phyloP scores from a whole-genome alignment of 179 eudicot species.

The Amaranthus tricolor region DNA sequence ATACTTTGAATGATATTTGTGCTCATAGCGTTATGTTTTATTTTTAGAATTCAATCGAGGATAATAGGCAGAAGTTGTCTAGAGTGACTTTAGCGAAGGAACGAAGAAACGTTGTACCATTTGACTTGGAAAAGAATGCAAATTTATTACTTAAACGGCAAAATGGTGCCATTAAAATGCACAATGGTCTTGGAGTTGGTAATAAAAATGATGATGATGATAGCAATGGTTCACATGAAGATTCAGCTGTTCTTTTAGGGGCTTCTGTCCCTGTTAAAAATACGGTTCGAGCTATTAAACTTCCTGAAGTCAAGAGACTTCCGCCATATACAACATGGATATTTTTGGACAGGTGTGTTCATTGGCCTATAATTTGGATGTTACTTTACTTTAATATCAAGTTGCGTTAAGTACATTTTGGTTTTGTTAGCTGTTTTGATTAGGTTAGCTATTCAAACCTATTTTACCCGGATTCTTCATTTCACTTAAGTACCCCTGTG shows the following conservation, averaged over 20 bases:
- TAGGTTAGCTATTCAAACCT: background rate
- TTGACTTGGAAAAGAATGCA: conserved; percentile 33
- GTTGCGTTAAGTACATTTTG: background rate
- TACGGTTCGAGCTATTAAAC: conserved; percentile 75
- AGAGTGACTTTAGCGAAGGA: conserved; percentile 55
- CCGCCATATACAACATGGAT: conserved; percentile 98
- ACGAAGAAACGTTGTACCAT: conserved; percentile 42
- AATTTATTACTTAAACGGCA: conserved; percentile 69
- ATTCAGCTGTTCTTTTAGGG: conserved; percentile 83
- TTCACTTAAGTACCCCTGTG: too few relatives aligned
- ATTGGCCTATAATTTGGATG: background rate
- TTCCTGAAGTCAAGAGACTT: conserved; percentile 71
- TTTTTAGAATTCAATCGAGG: conserved; percentile 72
- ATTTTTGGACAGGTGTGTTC: conserved; percentile 79
- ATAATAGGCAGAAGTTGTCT: conserved; percentile 60
- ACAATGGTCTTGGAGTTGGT: conserved; percentile 51
- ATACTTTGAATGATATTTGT: background rate
- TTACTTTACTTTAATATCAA: too few relatives aligned
- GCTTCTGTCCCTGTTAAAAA: conserved; percentile 73
- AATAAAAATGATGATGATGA: conserved; percentile 61
- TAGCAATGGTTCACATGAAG: conserved; percentile 67
- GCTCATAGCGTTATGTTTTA: background rate
- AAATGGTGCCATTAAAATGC: conserved; percentile 80
- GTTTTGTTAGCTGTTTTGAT: background rate
- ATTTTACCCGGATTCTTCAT: background rate